Conservation (phyloP, 2,329 filamentous ascomycete species). For the Didymellaceae sp. region DNA sequence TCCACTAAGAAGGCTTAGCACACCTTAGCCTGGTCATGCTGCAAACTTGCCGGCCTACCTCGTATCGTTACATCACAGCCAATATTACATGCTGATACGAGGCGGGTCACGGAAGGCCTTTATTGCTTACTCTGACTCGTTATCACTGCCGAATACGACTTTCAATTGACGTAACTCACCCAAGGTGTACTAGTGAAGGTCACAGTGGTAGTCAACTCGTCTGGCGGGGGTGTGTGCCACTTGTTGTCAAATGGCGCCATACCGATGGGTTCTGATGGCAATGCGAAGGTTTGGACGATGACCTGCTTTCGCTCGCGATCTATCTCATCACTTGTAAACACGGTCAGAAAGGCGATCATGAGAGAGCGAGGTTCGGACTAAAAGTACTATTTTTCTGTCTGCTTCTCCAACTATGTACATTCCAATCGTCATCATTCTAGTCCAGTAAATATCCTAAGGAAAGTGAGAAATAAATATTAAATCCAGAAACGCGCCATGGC, state of each 20-base stretch:
- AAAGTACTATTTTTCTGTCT: not conserved
- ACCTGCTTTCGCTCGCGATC: too few species aligned
- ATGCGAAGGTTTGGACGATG: too few species aligned
- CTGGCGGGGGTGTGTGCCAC: too few species aligned
- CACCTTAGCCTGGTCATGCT: not conserved
- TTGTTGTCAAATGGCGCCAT: too few species aligned
- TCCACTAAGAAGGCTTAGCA: not conserved
- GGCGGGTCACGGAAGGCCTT: not conserved
- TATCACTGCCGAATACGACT: constrained; percentile 2
- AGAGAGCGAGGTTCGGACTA: not conserved
- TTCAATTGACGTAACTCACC: not conserved
- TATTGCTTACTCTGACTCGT: not conserved
- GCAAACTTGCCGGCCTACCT: not conserved
- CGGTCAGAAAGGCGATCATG: too few species aligned
- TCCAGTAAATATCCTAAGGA: constrained; percentile 18
- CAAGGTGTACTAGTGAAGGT: too few species aligned
- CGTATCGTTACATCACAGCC: not conserved
- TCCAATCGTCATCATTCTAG: constrained; percentile 16
- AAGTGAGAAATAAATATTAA: constrained; percentile 14
- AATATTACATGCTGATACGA: constrained; percentile 7
- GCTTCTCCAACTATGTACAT: not conserved
- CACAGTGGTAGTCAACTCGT: too few species aligned
- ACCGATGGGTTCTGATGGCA: too few species aligned
- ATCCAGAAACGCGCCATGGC: constrained; percentile 27
- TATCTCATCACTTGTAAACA: too few species aligned